Evolutionary conservation across 2,329 filamentous ascomycete genomes (phyloP), one percentile per base, ranked within the genome.

Genomic region (Penicillium sumatraense): DNA sequence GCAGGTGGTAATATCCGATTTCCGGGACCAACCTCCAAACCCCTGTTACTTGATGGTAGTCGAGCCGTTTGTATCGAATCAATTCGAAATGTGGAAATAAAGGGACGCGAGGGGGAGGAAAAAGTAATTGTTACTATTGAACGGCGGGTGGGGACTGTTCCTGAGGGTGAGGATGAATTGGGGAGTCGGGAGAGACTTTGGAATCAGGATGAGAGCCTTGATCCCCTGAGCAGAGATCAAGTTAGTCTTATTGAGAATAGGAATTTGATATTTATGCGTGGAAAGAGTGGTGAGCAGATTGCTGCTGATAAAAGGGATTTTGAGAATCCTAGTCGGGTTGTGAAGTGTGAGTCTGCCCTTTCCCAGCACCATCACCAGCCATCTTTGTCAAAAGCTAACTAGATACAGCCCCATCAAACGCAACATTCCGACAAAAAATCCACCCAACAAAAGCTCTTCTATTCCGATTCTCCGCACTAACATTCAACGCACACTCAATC

Each of bases 401-500:
- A 38, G 16, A 7, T 2, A 69, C 14, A 81, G 82, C 82, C 13
- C 80, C 80, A 18, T 66, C 74, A 2, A 56, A 74, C n/a, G 79
- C 86, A 1, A 78, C 83, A 44, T 84, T 86, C 63, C 78, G 76
- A 16, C 80, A 89, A 63, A 76, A 78, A 0, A 75, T 96, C 21
- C 83, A 76, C 0, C 91, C 92, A 1, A 87, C 87, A 2, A 80
- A 84, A 2, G 79, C 83, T 4, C 83, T 97, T 4, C 85, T 99
- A 51, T 96, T 96, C 77, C 86, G 93, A 55, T 98, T 93, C 79
- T 95, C 89, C 18, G 92, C 92, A 0, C 83, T 99, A 29, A 93
- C 90, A 2, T 93, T 91, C 79, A 99, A 99, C 73, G 91, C 91
- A 1, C 95, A 99, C 74, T 81, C 83, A 14, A 97, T 99, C 64